Evolutionary conservation across 108 stramenopile species (phyloP).

Genomic region (Pseudonitzschia multiseries): DNA sequence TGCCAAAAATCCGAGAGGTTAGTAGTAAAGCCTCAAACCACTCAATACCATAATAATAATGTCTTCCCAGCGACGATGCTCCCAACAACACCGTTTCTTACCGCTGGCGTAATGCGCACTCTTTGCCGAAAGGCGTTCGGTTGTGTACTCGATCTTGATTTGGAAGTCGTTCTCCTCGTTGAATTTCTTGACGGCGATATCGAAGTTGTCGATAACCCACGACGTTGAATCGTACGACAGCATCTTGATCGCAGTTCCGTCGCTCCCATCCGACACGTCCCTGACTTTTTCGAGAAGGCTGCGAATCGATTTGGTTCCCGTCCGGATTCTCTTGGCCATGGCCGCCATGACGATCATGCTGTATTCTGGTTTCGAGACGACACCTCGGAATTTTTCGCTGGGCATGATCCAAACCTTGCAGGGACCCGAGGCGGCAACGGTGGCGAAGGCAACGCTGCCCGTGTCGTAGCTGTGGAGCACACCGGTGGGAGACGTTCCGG

Average conservation of each 20-base stretch:
- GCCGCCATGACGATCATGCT: conserved; percentile 34
- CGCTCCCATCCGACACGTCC: not conserved
- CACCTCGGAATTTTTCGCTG: conserved; percentile 35
- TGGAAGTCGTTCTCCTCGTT: conserved; percentile 41
- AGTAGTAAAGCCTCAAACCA: not conserved
- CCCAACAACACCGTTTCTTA: not conserved
- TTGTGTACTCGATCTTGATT: conserved; percentile 60
- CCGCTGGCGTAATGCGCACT: conserved; percentile 16
- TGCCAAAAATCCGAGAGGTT: not conserved
- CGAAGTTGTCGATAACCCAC: conserved; percentile 56
- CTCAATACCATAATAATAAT: not conserved
- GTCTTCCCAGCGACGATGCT: not conserved
- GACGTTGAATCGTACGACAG: conserved; percentile 67
- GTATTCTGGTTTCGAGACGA: conserved; percentile 33
- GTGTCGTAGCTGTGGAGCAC: conserved; percentile 34
- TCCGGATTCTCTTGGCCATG: conserved; percentile 30
- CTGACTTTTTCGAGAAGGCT: conserved; percentile 11
- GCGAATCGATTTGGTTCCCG: conserved; percentile 30
- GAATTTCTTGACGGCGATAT: conserved; percentile 46
- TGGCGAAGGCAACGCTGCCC: conserved; percentile 44
- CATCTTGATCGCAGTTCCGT: conserved; percentile 35
- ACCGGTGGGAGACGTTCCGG: conserved; percentile 52
- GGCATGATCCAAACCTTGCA: conserved; percentile 48
- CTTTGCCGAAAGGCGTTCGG: conserved; percentile 44
- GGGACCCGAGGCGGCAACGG: conserved; percentile 34